A percentile compares a stretch with the other conserved stretches of the same genome.
These are phyloP conservation scores for Nakataea oryzae DNA, from an alignment of 2,329 filamentous ascomycete species.

Conservation along the genomic window DNA sequence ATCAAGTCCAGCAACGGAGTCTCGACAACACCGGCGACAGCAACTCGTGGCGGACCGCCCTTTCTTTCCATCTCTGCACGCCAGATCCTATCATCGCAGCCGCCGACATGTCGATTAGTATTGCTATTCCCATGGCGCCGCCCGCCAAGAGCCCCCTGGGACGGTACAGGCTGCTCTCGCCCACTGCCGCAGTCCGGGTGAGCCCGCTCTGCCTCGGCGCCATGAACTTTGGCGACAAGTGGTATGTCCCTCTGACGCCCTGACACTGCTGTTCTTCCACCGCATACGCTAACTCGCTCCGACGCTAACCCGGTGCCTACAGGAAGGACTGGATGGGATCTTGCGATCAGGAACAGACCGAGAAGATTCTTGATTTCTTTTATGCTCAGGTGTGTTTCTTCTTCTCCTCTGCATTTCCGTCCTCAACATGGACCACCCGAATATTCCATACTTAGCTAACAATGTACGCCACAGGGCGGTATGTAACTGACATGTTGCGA, in stretches of 20 bases:
- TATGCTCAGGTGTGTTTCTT: conserved; percentile 34
- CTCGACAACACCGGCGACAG: neutral
- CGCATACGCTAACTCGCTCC: neutral
- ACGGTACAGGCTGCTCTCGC: conserved; percentile 56
- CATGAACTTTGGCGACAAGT: conserved; percentile 55
- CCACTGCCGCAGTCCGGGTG: conserved; percentile 55
- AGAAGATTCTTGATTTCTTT: conserved; percentile 57
- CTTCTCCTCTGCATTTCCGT: neutral
- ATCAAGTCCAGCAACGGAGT: neutral
- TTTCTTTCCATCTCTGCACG: neutral
- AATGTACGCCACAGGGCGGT: neutral
- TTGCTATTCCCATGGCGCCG: conserved; percentile 25
- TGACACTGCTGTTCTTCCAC: too few species aligned
- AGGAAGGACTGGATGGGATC: conserved; percentile 50
- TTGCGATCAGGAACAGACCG: conserved; percentile 51
- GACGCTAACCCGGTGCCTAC: neutral
- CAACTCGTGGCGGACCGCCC: neutral
- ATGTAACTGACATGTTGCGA: neutral
- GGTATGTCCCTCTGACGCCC: conserved; percentile 16
- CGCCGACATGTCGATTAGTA: conserved; percentile 9
- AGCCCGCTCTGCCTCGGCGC: conserved; percentile 55
- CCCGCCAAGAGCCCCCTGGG: conserved; percentile 49
- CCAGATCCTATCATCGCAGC: neutral
- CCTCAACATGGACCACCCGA: too few species aligned
- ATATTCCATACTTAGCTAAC: neutral